Conservation (phyloP, 176 grass and related monocot genomes). For the Oryza officinalis region DNA sequence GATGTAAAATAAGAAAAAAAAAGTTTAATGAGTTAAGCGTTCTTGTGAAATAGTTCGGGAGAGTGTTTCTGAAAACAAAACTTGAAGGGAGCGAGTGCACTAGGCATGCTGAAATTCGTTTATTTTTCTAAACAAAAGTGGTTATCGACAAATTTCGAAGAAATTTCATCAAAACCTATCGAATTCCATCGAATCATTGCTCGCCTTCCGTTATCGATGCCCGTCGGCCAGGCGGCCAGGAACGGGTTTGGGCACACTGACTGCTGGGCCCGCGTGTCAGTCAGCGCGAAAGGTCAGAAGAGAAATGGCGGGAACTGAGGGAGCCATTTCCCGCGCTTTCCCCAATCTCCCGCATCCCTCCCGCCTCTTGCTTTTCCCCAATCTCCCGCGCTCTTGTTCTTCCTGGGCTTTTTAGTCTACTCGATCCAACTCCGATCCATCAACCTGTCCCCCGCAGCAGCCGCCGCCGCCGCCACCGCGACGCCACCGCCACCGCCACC, state of each 20-base stretch:
- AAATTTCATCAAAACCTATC: too few species aligned
- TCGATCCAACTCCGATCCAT: background rate
- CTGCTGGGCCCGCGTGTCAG: background rate
- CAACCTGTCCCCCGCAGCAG: background rate
- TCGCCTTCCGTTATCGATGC: too few species aligned
- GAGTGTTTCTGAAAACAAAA: too few species aligned
- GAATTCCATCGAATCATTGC: too few species aligned
- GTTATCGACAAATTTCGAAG: too few species aligned
- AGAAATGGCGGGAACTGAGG: slow-evolving; percentile 30
- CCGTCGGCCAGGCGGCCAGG: too few species aligned
- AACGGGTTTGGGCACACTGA: background rate
- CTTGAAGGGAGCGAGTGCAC: too few species aligned
- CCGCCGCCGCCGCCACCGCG: background rate
- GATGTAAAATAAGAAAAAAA: too few species aligned
- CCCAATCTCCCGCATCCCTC: background rate
- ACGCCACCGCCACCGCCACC: background rate
- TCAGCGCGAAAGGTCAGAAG: background rate
- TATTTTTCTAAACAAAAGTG: too few species aligned
- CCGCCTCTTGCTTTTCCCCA: background rate
- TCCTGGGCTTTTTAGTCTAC: background rate
- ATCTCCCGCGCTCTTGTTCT: background rate
- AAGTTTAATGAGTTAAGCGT: too few species aligned
- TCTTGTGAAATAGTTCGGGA: too few species aligned
- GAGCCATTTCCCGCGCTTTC: slow-evolving; percentile 5
- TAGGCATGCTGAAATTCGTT: too few species aligned